phyloP scores from a whole-genome alignment of 345 rosid genomes.

The Trapa bicornis region DNA sequence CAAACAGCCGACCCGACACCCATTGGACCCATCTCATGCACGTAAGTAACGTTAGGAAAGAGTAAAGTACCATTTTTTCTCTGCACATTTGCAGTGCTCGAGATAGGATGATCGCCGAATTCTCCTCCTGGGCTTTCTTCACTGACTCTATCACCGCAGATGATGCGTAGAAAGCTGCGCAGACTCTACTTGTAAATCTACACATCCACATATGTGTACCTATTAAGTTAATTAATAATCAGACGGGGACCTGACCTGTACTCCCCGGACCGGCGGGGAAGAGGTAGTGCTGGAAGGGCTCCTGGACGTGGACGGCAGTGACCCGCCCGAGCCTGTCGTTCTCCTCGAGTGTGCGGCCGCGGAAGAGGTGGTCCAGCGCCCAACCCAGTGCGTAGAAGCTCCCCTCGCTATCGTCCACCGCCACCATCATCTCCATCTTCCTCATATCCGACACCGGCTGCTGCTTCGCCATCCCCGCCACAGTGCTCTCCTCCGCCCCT shows the following conservation, averaged over 20 bases:
- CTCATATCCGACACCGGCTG: conserved; percentile 7
- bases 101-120: conserved; percentile 34
- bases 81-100: conserved; percentile 47
- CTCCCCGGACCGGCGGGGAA: conserved; percentile 42
- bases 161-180: conserved; percentile 23
- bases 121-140: conserved; percentile 48
- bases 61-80: conserved; percentile 31
- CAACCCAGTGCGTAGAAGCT: conserved; percentile 56
- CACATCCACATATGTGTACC: too few species aligned
- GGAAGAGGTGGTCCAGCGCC: conserved; percentile 34
- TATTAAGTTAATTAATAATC: too few species aligned
- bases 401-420: conserved; percentile 49
- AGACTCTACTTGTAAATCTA: too few species aligned
- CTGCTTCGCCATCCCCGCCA: conserved; percentile 1
- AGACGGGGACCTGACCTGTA: conserved; percentile 5
- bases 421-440: conserved; percentile 43
- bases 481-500: conserved; percentile 2
- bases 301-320: conserved; percentile 47
- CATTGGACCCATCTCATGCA: too few species aligned
- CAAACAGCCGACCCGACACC: too few species aligned
- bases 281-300: conserved; percentile 25
- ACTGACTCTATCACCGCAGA: conserved; percentile 28
- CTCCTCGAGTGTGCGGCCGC: neutral
- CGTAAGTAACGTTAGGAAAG: too few species aligned
- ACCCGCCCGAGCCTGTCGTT: conserved; percentile 20